Base-by-base conservation (phyloP, 306 rosid species). In the Mimosa bimucronata region DNA sequence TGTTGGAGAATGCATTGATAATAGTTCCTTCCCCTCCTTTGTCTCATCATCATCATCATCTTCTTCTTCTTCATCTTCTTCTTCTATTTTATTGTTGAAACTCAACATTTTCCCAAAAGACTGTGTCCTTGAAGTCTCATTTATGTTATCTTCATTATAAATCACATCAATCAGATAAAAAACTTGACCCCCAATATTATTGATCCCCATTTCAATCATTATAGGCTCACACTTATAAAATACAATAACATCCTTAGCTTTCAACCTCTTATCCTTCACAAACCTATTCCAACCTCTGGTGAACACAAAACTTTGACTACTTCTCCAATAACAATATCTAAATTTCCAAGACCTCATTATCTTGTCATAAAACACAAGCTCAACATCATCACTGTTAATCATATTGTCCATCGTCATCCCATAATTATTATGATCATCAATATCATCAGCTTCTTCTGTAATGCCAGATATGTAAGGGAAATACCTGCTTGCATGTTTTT, bases 221-320 rank as follows among this genome's bases (percentile, higher is more conserved):
- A 21, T n/a, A 55, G 70, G 77, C 29, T 87, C 78, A 40, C 97
- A 82, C 62, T 40, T 48, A 19, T 75, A 92, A 83, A 92, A 92
- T 5, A 31, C 86, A 69, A 92, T 31, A 13, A 76, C 81, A 74
- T 90, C 94, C 42, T 81, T 83, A 15, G 91, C 88, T 77, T 82
- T 88, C 18, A 92, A 58, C 4, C 75, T 73, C 25, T 80, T 86
- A 19, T 89, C 87, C 87, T 86, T 90, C 46, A 90, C 97, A 65
- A 88, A 90, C 68, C 85, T 76, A 45, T 79, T 92, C 97, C 97
- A 92, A 2, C 97, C 97, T 79, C 86, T 80, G 0, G 92, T 90
- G 78, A 92, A 90, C 29, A 90, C 92, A 23, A 72, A 92, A 52
- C 97, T 92, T 37, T 88, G 94, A 75, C 94, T 92, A 81, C 97